Percentiles rank a stretch among this genome's conserved stretches.
phyloP scores from a whole-genome alignment of 1,139 yeast species.

The Pichia sp. region DNA sequence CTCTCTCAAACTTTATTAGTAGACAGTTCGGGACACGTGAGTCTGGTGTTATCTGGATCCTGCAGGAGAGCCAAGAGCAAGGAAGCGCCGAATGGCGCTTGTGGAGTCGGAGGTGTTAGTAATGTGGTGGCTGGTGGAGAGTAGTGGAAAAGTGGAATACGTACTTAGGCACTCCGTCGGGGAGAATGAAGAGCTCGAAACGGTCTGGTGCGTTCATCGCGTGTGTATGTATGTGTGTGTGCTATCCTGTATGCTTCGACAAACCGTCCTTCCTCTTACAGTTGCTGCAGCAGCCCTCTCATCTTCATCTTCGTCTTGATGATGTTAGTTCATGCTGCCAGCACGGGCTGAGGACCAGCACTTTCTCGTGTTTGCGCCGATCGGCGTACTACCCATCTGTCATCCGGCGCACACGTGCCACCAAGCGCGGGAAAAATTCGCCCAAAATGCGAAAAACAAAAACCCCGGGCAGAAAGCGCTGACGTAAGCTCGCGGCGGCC shows the following conservation, averaged over 20 bases:
- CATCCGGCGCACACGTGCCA: background rate
- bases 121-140: background rate
- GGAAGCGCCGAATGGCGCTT: background rate
- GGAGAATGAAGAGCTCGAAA: conserved; percentile 89
- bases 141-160: conserved; percentile 25
- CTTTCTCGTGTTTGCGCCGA: background rate
- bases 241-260: too few relatives aligned
- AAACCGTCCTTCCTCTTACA: too few relatives aligned
- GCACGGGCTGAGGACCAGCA: background rate
- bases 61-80: conserved; percentile 25
- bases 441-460: background rate
- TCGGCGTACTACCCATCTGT: background rate
- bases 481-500: background rate
- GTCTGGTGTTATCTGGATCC: conserved; percentile 79
- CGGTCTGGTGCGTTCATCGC: conserved; percentile 97
- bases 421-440: background rate
- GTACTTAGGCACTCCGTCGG: conserved; percentile 92
- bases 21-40: conserved; percentile 95
- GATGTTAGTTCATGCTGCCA: background rate
- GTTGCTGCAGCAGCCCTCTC: too few relatives aligned
- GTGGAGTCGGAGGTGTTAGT: background rate
- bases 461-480: too few relatives aligned
- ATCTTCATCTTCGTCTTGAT: too few relatives aligned
- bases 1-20: conserved; percentile 87
- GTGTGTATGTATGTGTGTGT: background rate